phyloP scores from a whole-genome alignment of 257 asterid genomes.

The Plectranthus barbatus region DNA sequence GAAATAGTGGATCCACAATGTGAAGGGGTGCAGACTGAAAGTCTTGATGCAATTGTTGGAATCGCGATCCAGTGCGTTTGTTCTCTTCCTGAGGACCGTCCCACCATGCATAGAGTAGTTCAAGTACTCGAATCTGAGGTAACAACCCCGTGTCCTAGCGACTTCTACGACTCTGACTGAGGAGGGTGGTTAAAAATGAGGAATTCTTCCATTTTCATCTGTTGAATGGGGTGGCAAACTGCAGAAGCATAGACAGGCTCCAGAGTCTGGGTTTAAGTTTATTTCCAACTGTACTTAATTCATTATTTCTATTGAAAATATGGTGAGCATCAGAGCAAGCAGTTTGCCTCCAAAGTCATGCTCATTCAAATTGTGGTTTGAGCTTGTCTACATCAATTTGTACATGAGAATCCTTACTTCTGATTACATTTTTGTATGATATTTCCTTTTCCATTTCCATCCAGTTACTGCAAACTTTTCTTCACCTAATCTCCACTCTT shows the following conservation, averaged over 20 bases:
- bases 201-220: constrained; percentile 10
- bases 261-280: constrained; percentile 20
- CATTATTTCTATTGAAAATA: constrained; percentile 44
- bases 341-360: too few relatives aligned
- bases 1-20: constrained; percentile 77
- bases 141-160: constrained; percentile 89
- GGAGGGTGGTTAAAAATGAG: constrained; percentile 22
- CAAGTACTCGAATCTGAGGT: constrained; percentile 89
- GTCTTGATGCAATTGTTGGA: constrained; percentile 67
- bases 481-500: too few relatives aligned
- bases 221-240: constrained; percentile 25
- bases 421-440: constrained; percentile 23
- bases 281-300: constrained; percentile 24
- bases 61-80: constrained; percentile 83
- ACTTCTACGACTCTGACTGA: constrained; percentile 84
- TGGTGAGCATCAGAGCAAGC: too few relatives aligned
- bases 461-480: too few relatives aligned
- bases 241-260: constrained; percentile 19
- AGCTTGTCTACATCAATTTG: too few relatives aligned
- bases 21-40: constrained; percentile 69
- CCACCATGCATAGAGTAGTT: constrained; percentile 86
- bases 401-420: background rate
- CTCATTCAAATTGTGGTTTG: too few relatives aligned
- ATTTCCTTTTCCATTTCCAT: too few relatives aligned
- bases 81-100: constrained; percentile 82